phyloP scores from a whole-genome alignment of 768 basidiomycete genomes.

The Termitomyces bulborhizus region DNA sequence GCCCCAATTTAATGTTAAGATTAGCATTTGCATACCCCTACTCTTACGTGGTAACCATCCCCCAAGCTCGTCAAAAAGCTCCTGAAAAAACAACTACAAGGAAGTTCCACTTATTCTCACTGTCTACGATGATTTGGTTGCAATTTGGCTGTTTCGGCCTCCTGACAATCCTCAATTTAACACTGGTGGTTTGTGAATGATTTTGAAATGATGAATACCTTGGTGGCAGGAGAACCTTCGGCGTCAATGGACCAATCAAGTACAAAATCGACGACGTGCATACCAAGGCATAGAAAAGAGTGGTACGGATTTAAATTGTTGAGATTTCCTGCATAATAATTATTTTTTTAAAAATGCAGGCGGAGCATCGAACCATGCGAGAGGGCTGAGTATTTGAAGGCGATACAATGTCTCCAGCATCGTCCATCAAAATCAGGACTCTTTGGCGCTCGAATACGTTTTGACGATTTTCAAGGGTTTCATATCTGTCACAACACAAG shows the following conservation, averaged over 20 bases:
- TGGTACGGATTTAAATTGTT: not conserved
- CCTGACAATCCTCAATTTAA: not conserved
- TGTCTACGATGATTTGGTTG: too few relatives aligned
- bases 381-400: constrained; percentile 1
- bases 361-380: not conserved
- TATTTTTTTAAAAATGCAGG: not conserved
- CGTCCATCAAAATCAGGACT: not conserved
- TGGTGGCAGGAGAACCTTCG: too few relatives aligned
- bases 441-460: not conserved
- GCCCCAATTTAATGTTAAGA: too few relatives aligned
- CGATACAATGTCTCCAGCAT: constrained; percentile 3
- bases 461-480: constrained; percentile 7
- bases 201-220: not conserved
- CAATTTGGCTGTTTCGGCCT: not conserved
- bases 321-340: not conserved
- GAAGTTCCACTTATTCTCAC: too few relatives aligned
- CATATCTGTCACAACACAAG: not conserved
- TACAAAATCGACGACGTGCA: not conserved
- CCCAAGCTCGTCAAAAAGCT: too few relatives aligned
- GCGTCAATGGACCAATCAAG: not conserved
- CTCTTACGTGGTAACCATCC: too few relatives aligned
- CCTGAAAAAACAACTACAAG: too few relatives aligned
- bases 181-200: not conserved
- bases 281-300: not conserved
- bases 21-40: too few relatives aligned